These are phyloP conservation scores for Aegilops sharonensis DNA, from an alignment of 176 grass and related monocot genomes.

Conservation along the genomic window DNA sequence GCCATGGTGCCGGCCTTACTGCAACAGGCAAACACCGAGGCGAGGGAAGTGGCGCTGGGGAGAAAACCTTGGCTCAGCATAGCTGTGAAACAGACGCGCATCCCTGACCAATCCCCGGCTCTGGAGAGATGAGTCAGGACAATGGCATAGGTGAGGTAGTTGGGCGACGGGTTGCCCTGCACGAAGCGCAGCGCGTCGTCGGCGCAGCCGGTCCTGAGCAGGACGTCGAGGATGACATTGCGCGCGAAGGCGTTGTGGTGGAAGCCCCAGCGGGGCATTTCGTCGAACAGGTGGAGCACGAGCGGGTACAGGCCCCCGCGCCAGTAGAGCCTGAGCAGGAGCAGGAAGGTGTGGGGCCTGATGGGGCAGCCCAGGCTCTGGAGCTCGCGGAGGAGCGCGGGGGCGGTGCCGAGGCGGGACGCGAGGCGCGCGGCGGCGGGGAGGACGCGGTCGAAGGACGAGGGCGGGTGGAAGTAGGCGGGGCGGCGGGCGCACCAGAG, in stretches of 20 bases:
- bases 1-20: conserved; percentile 49
- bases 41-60: conserved; percentile 39
- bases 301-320: conserved; percentile 54
- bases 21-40: conserved; percentile 59
- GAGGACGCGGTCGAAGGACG: conserved; percentile 65
- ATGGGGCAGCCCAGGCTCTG: conserved; percentile 50
- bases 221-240: conserved; percentile 75
- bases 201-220: conserved; percentile 50
- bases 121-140: conserved; percentile 64
- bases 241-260: conserved; percentile 62
- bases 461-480: conserved; percentile 67
- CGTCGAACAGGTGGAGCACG: conserved; percentile 67
- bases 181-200: conserved; percentile 36
- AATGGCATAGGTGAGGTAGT: conserved; percentile 81
- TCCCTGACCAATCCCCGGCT: conserved; percentile 45
- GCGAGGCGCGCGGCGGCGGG: conserved; percentile 64
- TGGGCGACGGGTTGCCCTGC: conserved; percentile 39
- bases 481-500: conserved; percentile 78
- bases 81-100: conserved; percentile 33
- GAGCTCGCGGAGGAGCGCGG: conserved; percentile 51
- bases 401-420: conserved; percentile 44
- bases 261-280: conserved; percentile 67
- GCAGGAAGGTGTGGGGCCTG: conserved; percentile 69
- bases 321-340: conserved; percentile 79
- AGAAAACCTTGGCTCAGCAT: conserved; percentile 62